These are phyloP conservation scores for Lipomyces orientalis DNA, from an alignment of 805 yeast species.

Conservation along the genomic window DNA sequence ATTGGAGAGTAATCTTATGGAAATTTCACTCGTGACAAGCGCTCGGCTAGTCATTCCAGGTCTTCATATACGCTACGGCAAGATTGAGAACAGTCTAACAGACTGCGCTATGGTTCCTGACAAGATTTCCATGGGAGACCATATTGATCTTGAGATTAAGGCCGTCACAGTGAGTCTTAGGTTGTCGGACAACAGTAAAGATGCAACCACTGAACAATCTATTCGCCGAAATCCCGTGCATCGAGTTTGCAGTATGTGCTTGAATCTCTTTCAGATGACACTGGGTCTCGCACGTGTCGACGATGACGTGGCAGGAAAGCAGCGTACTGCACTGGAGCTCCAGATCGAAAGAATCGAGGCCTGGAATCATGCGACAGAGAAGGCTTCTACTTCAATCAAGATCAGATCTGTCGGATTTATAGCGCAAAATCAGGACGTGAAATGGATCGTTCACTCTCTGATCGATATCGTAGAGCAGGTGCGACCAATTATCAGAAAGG, in stretches of 20 bases:
- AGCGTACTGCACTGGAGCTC: slow-evolving; percentile 40
- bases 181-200: slow-evolving; percentile 19
- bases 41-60: slow-evolving; percentile 57
- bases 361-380: slow-evolving; percentile 41
- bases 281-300: slow-evolving; percentile 17
- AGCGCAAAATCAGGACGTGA: slow-evolving; percentile 46
- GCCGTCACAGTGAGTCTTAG: slow-evolving; percentile 14
- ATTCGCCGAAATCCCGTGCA: slow-evolving; percentile 27
- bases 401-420: slow-evolving; percentile 45
- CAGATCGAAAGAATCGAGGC: slow-evolving; percentile 44
- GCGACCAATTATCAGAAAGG: slow-evolving; percentile 40
- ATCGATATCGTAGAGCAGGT: slow-evolving; percentile 30
- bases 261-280: slow-evolving; percentile 20
- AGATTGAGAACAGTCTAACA: slow-evolving; percentile 18
- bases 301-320: background rate
- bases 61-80: slow-evolving; percentile 51
- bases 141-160: slow-evolving; percentile 27
- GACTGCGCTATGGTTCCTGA: slow-evolving; percentile 18
- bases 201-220: background rate
- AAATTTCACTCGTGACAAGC: slow-evolving; percentile 50
- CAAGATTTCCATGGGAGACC: slow-evolving; percentile 11
- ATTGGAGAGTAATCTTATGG: slow-evolving; percentile 48
- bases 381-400: slow-evolving; percentile 40
- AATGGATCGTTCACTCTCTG: slow-evolving; percentile 40
- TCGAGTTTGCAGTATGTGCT: slow-evolving; percentile 25